Evolutionary conservation across 192 early-diverging fungal genomes (phyloP).

Genomic region (Umbelopsis sp.): DNA sequence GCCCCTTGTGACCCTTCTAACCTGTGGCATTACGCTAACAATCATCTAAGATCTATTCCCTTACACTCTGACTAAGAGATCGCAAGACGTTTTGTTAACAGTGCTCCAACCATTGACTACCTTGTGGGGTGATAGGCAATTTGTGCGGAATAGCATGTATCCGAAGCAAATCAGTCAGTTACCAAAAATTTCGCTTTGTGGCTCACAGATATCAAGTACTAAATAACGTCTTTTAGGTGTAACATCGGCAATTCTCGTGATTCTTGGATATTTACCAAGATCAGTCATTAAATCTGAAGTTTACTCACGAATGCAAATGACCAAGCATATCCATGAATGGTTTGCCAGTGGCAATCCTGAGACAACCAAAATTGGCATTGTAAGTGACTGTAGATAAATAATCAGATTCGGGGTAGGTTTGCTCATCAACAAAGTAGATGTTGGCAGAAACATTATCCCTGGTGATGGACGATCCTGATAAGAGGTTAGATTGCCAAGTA

Average conservation of each 20-base stretch:
- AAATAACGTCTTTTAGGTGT: background rate
- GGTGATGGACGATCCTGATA: conserved; percentile 4
- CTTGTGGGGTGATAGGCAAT: conserved; percentile 6
- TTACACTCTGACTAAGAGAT: background rate
- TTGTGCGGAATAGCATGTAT: conserved; percentile 9
- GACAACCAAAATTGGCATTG: conserved; percentile 10
- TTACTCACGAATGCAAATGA: conserved; percentile 1
- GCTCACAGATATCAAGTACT: too few relatives aligned
- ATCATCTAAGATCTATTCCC: background rate
- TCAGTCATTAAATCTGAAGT: conserved; percentile 6
- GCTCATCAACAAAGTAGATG: background rate
- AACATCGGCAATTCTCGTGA: conserved; percentile 14
- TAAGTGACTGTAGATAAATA: background rate
- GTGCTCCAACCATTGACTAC: background rate
- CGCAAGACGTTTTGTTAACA: background rate
- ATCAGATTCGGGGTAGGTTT: background rate
- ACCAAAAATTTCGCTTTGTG: too few relatives aligned
- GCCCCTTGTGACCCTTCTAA: background rate
- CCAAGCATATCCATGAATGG: conserved; percentile 18
- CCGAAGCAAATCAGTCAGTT: background rate
- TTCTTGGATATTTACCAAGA: conserved; percentile 7
- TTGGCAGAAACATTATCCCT: conserved; percentile 13
- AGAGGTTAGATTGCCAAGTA: conserved; percentile 15
- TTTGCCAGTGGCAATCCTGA: conserved; percentile 12
- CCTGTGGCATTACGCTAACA: background rate